These are phyloP conservation scores for Coffea eugenioides DNA, from an alignment of 257 asterid species.

Conservation along the genomic window DNA sequence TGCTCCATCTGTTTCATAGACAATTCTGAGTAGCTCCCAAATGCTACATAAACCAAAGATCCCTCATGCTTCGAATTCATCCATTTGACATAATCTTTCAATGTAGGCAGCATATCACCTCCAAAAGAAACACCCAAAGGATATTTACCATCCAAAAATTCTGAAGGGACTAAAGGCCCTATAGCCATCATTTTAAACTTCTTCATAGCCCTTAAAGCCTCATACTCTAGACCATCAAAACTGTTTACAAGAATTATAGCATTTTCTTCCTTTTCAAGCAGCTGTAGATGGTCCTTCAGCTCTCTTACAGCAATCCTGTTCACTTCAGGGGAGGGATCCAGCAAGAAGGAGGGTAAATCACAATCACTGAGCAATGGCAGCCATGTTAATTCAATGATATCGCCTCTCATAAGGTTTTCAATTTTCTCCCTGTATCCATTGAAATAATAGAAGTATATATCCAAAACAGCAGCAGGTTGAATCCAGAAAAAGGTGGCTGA, in stretches of 20 bases:
- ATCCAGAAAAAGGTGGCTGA: not conserved
- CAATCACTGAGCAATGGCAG: not conserved
- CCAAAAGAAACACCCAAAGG: constrained; percentile 31
- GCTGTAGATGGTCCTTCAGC: constrained; percentile 45
- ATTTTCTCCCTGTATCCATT: not conserved
- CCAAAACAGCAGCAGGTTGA: not conserved
- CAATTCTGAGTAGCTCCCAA: constrained; percentile 37
- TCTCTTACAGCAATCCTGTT: constrained; percentile 13
- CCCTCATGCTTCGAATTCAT: constrained; percentile 18
- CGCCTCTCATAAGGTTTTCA: not conserved
- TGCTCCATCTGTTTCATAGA: constrained; percentile 28
- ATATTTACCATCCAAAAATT: constrained; percentile 35
- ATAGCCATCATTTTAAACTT: constrained; percentile 28
- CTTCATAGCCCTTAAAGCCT: constrained; percentile 20
- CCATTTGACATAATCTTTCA: constrained; percentile 24
- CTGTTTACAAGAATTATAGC: constrained; percentile 49
- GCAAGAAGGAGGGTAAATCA: constrained; percentile 12
- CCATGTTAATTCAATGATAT: not conserved
- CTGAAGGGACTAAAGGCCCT: constrained; percentile 50
- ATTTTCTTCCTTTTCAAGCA: constrained; percentile 24
- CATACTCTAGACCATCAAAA: constrained; percentile 33
- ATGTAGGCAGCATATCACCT: constrained; percentile 18
- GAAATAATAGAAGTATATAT: not conserved
- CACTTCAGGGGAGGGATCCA: not conserved
- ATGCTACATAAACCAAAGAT: constrained; percentile 40